Conservation (phyloP, 139 green algal species). For the Zygnema circumcarinatum region DNA sequence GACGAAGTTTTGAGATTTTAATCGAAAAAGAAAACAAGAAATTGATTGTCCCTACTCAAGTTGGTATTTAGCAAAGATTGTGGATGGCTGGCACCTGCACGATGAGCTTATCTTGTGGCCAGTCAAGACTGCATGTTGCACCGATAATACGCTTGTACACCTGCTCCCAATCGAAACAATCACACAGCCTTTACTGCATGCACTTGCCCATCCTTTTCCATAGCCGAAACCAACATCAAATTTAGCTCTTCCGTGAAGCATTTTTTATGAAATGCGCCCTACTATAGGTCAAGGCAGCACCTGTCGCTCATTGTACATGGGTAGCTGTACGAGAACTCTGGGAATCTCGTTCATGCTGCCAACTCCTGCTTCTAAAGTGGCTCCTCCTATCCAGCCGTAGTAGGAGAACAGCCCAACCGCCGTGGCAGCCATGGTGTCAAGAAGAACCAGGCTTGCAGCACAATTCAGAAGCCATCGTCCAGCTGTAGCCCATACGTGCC, state of each 20-base stretch:
- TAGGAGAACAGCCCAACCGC: background rate
- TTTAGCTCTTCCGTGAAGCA: background rate
- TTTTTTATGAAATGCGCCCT: background rate
- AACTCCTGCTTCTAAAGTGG: background rate
- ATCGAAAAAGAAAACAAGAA: background rate
- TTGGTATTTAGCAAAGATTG: background rate
- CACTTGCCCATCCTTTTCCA: background rate
- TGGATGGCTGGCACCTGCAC: slow-evolving; percentile 17
- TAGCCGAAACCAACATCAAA: background rate
- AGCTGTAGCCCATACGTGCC: background rate
- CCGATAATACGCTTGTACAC: slow-evolving; percentile 41
- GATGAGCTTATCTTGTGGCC: slow-evolving; percentile 39
- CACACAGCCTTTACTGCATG: background rate
- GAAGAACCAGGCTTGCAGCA: background rate
- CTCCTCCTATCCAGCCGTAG: background rate
- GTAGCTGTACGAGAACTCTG: background rate
- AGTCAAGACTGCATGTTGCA: slow-evolving; percentile 24
- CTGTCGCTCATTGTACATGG: background rate
- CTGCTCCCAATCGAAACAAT: background rate
- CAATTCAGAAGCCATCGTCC: background rate
- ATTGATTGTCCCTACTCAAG: no score
- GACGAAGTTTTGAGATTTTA: background rate
- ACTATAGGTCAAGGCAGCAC: background rate
- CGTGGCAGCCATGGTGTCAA: background rate
- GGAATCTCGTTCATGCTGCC: background rate